Evolutionary conservation across 1,139 yeast species (phyloP), one percentile per base, ranked within the genome.

Genomic region (Trichomonascaceae sp.): DNA sequence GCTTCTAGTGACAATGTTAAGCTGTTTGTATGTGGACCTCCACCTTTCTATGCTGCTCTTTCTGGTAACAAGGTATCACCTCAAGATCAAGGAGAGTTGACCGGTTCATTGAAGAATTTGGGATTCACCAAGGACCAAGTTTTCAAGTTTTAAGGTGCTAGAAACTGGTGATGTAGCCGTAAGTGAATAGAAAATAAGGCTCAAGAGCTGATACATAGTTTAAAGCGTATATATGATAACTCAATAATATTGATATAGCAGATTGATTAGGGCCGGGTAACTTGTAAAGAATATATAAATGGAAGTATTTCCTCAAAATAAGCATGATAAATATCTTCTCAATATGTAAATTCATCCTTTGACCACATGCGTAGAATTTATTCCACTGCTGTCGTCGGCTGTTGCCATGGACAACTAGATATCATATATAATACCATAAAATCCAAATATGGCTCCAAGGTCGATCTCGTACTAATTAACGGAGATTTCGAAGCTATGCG

Each of bases 21-120:
- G 72, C 79, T 87, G 61, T 85, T 90, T 70, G 84, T 87, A 62
- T 89, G 98, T 77, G 99, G 96, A 63, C 96, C 96, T 55, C 93
- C 95, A 66, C 87, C 89, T 53, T 61, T 89, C 74, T 82, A 84
- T 78, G 78, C 87, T 63, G 86, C 96, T 62, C 70, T 90, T 63
- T 89, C 96, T 45, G 99, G 99, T 68, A 72, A 74, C 65, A 93
- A 93, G 80, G 78, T 74, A 49, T 84, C 95, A 53, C 96, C 97
- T 64, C 68, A 84, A 55, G 98, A 91, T 69, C 99, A 93, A 77
- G 99, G 99, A 72, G 96, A 88, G 74, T 81, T 95, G 57, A 76
- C 84, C 43, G 99, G 99, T 67, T 81, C 83, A 53, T 82, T 95
- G 70, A 83, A 83, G 66, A 97, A 93, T 46, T 80, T 95, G 64